These are phyloP conservation scores for Collariella sp. DNA, from an alignment of 495 filamentous ascomycete genomes.

Conservation along the genomic window DNA sequence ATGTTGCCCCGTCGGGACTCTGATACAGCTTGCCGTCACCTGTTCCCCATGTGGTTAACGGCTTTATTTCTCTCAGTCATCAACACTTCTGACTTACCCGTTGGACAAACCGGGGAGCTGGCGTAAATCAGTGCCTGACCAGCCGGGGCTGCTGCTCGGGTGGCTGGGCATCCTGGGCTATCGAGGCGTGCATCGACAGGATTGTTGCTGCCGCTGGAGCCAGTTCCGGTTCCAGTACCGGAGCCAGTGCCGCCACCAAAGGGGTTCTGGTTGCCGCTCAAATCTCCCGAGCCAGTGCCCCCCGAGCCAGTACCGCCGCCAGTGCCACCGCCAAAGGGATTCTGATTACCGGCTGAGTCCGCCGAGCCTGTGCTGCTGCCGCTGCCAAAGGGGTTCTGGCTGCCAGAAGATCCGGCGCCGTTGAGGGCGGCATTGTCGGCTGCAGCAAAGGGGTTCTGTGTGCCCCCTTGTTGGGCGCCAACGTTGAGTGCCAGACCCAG, in stretches of 20 bases:
- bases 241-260: too few relatives aligned
- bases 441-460: too few relatives aligned
- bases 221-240: too few relatives aligned
- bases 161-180: too few relatives aligned
- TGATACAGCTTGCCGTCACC: slow-evolving; percentile 1
- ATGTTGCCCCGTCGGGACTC: not conserved
- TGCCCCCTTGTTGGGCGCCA: not conserved
- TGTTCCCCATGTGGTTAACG: too few relatives aligned
- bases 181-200: too few relatives aligned
- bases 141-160: too few relatives aligned
- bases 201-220: not conserved
- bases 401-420: not conserved
- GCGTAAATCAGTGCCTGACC: too few relatives aligned
- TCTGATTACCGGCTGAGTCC: not conserved
- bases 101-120: too few relatives aligned
- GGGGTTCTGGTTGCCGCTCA: too few relatives aligned
- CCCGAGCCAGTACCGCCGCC: not conserved
- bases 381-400: not conserved
- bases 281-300: not conserved
- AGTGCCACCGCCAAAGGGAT: not conserved
- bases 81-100: too few relatives aligned
- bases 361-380: not conserved
- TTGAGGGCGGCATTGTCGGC: too few relatives aligned
- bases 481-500: not conserved
- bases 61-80: not conserved